Conservation (phyloP, 2,329 filamentous ascomycete species). For the Ophiostoma sp. region DNA sequence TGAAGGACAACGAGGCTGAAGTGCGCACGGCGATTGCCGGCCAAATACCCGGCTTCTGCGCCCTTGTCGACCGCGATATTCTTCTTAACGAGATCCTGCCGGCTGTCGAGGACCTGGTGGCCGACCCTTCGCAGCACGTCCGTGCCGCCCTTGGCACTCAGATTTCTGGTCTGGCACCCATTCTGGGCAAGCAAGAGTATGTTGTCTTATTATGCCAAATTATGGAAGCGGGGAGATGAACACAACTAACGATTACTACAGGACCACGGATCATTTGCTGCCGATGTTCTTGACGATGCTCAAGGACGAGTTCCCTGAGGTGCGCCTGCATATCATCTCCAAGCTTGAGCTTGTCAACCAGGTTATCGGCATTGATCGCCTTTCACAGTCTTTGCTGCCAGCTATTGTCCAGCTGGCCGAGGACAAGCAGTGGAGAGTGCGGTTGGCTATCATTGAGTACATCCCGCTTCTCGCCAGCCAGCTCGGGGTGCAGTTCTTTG, state of each 20-base stretch:
- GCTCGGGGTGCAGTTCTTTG: conserved; percentile 94
- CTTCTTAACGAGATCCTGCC: conserved; percentile 96
- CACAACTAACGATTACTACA: conserved; percentile 39
- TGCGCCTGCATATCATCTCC: conserved; percentile 98
- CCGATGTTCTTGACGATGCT: conserved; percentile 99
- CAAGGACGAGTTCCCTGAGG: conserved; percentile 98
- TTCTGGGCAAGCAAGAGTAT: conserved; percentile 86
- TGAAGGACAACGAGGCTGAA: conserved; percentile 97
- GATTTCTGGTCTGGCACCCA: conserved; percentile 92
- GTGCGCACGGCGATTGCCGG: conserved; percentile 94
- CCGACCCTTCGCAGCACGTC: conserved; percentile 93
- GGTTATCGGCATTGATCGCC: conserved; percentile 94
- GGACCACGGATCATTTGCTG: conserved; percentile 87
- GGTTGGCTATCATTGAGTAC: conserved; percentile 97
- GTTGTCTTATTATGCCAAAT: background rate
- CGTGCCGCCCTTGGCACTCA: conserved; percentile 91
- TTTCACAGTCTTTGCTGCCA: conserved; percentile 92
- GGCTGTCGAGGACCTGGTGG: conserved; percentile 91
- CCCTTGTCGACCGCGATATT: conserved; percentile 76
- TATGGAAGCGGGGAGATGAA: background rate
- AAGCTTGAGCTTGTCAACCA: conserved; percentile 98
- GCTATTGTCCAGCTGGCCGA: conserved; percentile 96
- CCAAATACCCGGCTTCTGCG: conserved; percentile 96
- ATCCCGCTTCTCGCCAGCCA: conserved; percentile 94
- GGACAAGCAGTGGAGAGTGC: conserved; percentile 98